These are phyloP conservation scores for Lipomyces starkeyi DNA, from an alignment of 805 yeast genomes.

Conservation along the genomic window DNA sequence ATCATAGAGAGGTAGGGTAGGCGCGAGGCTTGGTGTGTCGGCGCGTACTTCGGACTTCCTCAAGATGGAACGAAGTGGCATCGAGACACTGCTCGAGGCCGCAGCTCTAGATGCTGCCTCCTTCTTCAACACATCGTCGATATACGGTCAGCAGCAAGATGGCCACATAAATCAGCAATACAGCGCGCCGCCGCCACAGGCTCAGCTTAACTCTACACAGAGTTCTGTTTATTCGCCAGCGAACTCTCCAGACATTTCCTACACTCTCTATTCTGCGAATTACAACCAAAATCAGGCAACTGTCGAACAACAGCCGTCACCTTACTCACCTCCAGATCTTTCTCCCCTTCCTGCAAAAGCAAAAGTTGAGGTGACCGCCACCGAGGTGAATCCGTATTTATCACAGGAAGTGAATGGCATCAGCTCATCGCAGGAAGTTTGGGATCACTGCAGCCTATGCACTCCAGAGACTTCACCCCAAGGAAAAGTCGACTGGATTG, in stretches of 20 bases:
- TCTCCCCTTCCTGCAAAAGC: slow-evolving; percentile 10
- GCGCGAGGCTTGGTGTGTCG: slow-evolving; percentile 2
- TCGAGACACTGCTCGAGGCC: slow-evolving; percentile 38
- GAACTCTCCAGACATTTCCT: slow-evolving; percentile 29
- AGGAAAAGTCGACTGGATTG: slow-evolving; percentile 54
- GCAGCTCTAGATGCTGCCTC: slow-evolving; percentile 38
- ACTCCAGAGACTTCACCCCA: slow-evolving; percentile 37
- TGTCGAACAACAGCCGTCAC: slow-evolving; percentile 27
- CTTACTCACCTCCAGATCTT: slow-evolving; percentile 28
- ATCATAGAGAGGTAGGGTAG: neutral
- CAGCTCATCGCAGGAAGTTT: slow-evolving; percentile 21
- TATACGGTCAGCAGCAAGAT: neutral
- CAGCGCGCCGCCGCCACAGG: slow-evolving; percentile 1
- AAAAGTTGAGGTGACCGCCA: neutral
- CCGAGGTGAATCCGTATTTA: slow-evolving; percentile 6
- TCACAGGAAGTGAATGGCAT: neutral
- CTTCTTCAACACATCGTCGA: slow-evolving; percentile 15
- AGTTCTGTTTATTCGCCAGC: slow-evolving; percentile 25
- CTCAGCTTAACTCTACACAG: slow-evolving; percentile 1
- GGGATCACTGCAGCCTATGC: slow-evolving; percentile 37
- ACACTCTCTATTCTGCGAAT: slow-evolving; percentile 12
- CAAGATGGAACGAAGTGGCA: slow-evolving; percentile 33
- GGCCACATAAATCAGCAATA: neutral
- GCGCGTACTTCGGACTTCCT: slow-evolving; percentile 6
- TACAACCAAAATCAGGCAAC: slow-evolving; percentile 11